Evolutionary conservation across 1,139 yeast species (phyloP).

Genomic region (Kodamaea ohmeri): DNA sequence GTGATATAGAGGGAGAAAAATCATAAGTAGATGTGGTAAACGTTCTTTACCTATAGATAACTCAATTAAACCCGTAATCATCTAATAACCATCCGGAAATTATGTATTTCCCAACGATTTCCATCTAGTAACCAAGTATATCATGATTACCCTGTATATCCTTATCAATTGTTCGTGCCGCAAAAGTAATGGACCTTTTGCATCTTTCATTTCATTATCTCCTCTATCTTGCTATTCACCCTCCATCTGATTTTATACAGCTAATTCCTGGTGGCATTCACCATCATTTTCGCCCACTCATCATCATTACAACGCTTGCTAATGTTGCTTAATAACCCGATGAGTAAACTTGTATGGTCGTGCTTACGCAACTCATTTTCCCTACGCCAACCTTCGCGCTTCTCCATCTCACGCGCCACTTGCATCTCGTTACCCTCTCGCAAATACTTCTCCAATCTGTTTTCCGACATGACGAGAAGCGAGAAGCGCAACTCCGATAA

Average conservation of each 20-base stretch:
- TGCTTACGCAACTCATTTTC: conserved; percentile 51
- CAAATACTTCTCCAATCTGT: conserved; percentile 41
- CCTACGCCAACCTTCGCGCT: conserved; percentile 37
- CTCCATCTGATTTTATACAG: conserved; percentile 8
- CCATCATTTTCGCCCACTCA: conserved; percentile 44
- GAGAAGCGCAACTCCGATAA: conserved; percentile 56
- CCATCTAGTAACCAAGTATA: too few species aligned
- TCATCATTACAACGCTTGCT: conserved; percentile 34
- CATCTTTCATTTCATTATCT: too few species aligned
- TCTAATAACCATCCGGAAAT: too few species aligned
- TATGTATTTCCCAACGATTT: too few species aligned
- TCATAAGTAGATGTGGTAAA: too few species aligned
- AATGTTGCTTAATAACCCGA: conserved; percentile 44
- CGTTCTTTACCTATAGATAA: too few species aligned
- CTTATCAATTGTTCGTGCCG: too few species aligned
- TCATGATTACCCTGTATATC: too few species aligned
- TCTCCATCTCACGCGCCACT: conserved; percentile 29
- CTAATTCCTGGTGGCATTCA: conserved; percentile 28
- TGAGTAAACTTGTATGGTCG: conserved; percentile 54
- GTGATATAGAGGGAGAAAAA: too few species aligned
- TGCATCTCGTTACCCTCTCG: conserved; percentile 37
- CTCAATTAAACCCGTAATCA: too few species aligned
- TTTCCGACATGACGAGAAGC: conserved; percentile 54
- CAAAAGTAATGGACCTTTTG: too few species aligned
- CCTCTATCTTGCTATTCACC: too few species aligned